Evolutionary conservation across 257 asterid genomes (phyloP).

Genomic region (Nicotiana benthamiana): DNA sequence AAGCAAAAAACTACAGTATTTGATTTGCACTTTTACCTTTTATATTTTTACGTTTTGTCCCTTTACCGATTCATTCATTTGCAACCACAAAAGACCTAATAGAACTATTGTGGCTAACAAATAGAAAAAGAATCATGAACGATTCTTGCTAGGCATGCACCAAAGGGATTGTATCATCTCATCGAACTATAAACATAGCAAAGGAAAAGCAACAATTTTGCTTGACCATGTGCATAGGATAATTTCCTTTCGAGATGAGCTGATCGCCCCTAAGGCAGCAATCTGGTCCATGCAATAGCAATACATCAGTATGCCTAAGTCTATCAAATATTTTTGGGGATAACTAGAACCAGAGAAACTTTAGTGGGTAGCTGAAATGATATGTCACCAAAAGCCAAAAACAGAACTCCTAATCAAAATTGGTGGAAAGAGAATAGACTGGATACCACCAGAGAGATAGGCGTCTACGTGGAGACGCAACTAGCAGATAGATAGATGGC

Average conservation of each 20-base stretch:
- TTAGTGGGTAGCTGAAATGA: neutral
- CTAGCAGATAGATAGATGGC: neutral
- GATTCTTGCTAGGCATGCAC: neutral
- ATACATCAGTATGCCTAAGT: neutral
- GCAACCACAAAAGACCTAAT: neutral
- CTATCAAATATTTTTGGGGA: neutral
- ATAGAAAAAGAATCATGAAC: neutral
- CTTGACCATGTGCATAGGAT: neutral
- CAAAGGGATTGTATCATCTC: neutral
- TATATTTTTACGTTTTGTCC: neutral
- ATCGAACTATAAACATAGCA: neutral
- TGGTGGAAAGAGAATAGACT: neutral
- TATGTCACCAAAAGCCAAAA: neutral
- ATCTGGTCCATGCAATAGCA: neutral
- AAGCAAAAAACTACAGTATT: neutral
- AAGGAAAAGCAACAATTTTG: neutral
- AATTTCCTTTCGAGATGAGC: neutral
- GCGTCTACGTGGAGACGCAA: neutral
- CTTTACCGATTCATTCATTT: neutral
- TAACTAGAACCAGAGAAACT: neutral
- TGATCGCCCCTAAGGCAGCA: neutral
- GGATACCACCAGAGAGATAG: neutral
- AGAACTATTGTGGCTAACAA: neutral
- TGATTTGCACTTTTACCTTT: neutral
- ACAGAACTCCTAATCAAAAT: neutral